phyloP scores from a whole-genome alignment of 1,284 basidiomycete species.

The Sanghuangporus weigelae region DNA sequence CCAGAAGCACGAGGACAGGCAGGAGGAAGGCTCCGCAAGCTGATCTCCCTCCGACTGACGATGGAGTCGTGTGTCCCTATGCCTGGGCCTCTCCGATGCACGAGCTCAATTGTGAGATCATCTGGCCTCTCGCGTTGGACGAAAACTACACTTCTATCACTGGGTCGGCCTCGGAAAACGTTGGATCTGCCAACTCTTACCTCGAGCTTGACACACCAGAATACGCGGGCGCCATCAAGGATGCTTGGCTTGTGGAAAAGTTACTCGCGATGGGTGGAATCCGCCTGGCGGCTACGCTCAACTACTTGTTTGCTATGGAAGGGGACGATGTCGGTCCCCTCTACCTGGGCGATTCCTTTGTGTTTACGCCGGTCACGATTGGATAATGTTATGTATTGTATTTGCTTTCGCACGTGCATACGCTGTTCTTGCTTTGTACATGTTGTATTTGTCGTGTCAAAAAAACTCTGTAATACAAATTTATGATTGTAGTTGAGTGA shows the following conservation, averaged over 20 bases:
- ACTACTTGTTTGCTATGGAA: constrained; percentile 57
- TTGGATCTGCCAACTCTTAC: constrained; percentile 25
- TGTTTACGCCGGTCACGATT: not conserved
- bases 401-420: not conserved
- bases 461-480: not conserved
- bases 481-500: not conserved
- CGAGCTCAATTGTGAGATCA: constrained; percentile 69
- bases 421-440: not conserved
- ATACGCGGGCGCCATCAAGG: constrained; percentile 66
- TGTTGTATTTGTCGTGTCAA: not conserved
- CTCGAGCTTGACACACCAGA: constrained; percentile 83
- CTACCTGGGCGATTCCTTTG: not conserved
- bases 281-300: constrained; percentile 76
- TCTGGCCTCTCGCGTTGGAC: constrained; percentile 72
- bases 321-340: not conserved
- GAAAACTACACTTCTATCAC: constrained; percentile 28
- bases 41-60: constrained; percentile 40
- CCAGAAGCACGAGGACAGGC: not conserved
- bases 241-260: constrained; percentile 72
- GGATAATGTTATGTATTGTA: not conserved
- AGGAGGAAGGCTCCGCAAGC: not conserved
- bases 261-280: constrained; percentile 79
- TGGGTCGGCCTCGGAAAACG: not conserved
- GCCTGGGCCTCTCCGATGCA: constrained; percentile 70
- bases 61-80: constrained; percentile 70